Base-by-base conservation (phyloP, 2,329 filamentous ascomycete species). In the Lasiodiplodia sp. region DNA sequence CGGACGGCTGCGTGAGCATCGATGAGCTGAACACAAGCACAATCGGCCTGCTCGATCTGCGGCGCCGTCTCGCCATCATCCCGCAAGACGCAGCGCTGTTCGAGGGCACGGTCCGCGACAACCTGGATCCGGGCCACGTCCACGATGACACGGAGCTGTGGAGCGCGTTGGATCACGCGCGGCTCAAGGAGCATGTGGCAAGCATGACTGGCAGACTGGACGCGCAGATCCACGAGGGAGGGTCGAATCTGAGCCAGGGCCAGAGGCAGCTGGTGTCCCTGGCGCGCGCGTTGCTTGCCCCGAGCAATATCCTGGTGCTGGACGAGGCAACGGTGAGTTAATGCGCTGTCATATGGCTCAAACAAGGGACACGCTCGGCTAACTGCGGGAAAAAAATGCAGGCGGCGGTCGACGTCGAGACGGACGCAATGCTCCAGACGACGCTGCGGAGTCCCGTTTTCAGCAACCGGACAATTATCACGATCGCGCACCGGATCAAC, bases 81-180 rank as follows among this genome's bases (percentile, higher is more conserved):
- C 96, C 96, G 4, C 96, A 99, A 79, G 96, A 99, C 81, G 95
- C 96, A 37, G 95, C 95, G 71, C 88, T 99, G 70, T 99, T 99
- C 75, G 93, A 97, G 80, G 94, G 94, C 63, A 94, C 92, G 10
- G 88, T 99, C 71, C 89, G 96, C 72, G 96, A 99, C 81, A 99
- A 99, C 77, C 87, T 98, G 49, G 96, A 99, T 78, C 96, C 96
- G 28, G 93, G 92, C 34, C 92, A 97, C 78, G 93, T 96, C 67
- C 94, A 97, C 77, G 95, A 97, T 80, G 96, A 99, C 80, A 97
- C 94, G 5, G 96, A 98, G 78, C 85, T 99, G 40, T 99, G 96
- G 96, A 97, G 92, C 78, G 94, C 96, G 70, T 85, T 97, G 71
- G 94, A 97, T 79, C 95, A 98, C 81, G 96, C 96, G 69, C 91